Base-by-base conservation (phyloP, 106 monocot genomes). In the Allium sativum region DNA sequence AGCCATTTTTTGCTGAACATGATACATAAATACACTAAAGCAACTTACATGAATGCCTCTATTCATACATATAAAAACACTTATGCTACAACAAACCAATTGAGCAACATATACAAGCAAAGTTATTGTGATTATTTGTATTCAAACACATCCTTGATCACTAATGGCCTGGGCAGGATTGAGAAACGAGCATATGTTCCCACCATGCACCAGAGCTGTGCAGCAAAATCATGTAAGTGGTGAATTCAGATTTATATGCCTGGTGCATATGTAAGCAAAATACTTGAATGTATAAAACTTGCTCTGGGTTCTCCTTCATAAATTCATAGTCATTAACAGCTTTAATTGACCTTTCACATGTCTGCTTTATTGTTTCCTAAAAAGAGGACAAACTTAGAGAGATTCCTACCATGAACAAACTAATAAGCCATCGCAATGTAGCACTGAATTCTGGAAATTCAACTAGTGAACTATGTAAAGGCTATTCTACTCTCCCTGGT, bases 161-260 rank as follows among this genome's bases (percentile, higher is more conserved):
- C 57, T 88, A 87, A 98, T 88, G 18, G 96, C 84, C 70, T 91
- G 96, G 17, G 91, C 96, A 72, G 91, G 87, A 84, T 91, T 91
- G 48, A 98, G 75, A 46, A 98, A 98, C 7, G 96, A 79, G 59
- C 82, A 84, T 18, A 98, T 98, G 62, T 87, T 98, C 15, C 81
- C 96, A 7, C 96, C 96, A 65, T 98, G 96, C 62, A 85, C 84
- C 45, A 98, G 73, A 52, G 91, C 65, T 52, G 91, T 98, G 72
- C 54, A 73, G 7, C 15, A 60, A 77, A 45, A 8, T 20, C 10
- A 19, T 7, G 21, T 46, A 42, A 9, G 0, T 3, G 13, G 3
- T 59, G 18, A 7, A 41, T 14, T 59, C n/a, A n/a, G n/a, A n/a
- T n/a, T n/a, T n/a, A n/a, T 12, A 50, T 12, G 48, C 48, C 14